Conservation (phyloP, 1,284 basidiomycete species). For the Pseudozyma thailandica region DNA sequence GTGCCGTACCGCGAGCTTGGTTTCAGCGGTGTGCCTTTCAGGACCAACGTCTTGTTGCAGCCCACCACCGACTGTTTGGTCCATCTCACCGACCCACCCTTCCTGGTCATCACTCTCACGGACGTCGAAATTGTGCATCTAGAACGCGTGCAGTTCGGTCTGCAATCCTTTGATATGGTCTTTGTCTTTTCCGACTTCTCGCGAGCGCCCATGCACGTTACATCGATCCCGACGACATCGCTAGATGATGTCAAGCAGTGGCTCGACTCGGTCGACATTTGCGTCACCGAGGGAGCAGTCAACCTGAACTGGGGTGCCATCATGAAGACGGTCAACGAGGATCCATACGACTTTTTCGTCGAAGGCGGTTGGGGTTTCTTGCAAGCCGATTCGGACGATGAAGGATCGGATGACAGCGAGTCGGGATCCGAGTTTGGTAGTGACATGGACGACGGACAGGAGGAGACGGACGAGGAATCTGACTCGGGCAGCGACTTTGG, state of each 20-base stretch:
- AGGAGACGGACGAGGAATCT: slow-evolving; percentile 60
- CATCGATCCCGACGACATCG: slow-evolving; percentile 60
- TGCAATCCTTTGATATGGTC: slow-evolving; percentile 97
- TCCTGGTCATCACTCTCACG: slow-evolving; percentile 90
- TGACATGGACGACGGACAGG: slow-evolving; percentile 65
- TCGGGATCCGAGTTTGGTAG: slow-evolving; percentile 65
- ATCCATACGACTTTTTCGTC: slow-evolving; percentile 94
- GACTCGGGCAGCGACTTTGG: slow-evolving; percentile 66
- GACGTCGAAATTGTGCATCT: slow-evolving; percentile 97
- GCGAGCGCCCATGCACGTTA: slow-evolving; percentile 78
- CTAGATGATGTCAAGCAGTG: slow-evolving; percentile 72
- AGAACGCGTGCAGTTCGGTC: slow-evolving; percentile 94
- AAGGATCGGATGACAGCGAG: slow-evolving; percentile 52
- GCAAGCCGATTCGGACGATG: slow-evolving; percentile 52
- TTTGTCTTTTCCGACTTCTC: slow-evolving; percentile 97
- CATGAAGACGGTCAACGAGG: slow-evolving; percentile 70
- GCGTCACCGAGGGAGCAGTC: slow-evolving; percentile 93
- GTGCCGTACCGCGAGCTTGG: slow-evolving; percentile 97
- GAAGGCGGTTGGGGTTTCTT: slow-evolving; percentile 96
- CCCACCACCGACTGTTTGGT: slow-evolving; percentile 97
- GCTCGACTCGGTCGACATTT: slow-evolving; percentile 93
- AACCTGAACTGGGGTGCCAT: slow-evolving; percentile 98
- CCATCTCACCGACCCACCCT: slow-evolving; percentile 93
- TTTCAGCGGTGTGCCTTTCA: slow-evolving; percentile 96
- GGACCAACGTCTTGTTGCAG: slow-evolving; percentile 91